phyloP scores from a whole-genome alignment of 2,329 filamentous ascomycete species.

The Rhinocladiella mackenziei region DNA sequence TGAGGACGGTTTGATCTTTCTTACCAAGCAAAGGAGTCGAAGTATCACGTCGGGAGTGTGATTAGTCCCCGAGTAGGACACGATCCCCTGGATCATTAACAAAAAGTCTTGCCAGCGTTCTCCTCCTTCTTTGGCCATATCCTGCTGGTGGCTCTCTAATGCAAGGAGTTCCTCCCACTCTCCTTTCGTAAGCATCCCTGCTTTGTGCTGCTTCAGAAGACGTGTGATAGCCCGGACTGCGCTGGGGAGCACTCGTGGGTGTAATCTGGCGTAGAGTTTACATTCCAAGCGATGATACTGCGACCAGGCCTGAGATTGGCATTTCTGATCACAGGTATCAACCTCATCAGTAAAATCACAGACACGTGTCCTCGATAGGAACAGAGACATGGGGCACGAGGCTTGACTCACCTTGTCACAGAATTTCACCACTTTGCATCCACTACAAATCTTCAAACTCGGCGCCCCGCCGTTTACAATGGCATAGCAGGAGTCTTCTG shows the following conservation, averaged over 20 bases:
- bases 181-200: slow-evolving; percentile 35
- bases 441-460: slow-evolving; percentile 52
- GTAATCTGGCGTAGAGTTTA: slow-evolving; percentile 46
- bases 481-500: slow-evolving; percentile 6
- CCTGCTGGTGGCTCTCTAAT: slow-evolving; percentile 48
- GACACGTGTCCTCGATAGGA: neutral
- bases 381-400: too few relatives aligned
- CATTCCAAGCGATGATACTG: slow-evolving; percentile 59
- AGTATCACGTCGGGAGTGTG: slow-evolving; percentile 42
- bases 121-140: slow-evolving; percentile 42
- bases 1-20: neutral
- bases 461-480: slow-evolving; percentile 23
- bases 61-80: slow-evolving; percentile 49
- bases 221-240: slow-evolving; percentile 55
- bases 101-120: slow-evolving; percentile 48
- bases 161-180: slow-evolving; percentile 43
- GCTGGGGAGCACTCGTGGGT: slow-evolving; percentile 50
- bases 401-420: slow-evolving; percentile 52
- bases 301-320: slow-evolving; percentile 58
- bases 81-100: slow-evolving; percentile 53
- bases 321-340: slow-evolving; percentile 41
- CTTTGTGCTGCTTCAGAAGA: slow-evolving; percentile 46
- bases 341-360: neutral
- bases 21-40: slow-evolving; percentile 38
- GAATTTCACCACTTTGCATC: slow-evolving; percentile 57